phyloP scores from a whole-genome alignment of 805 yeast genomes.

The Pichia rugopelliculosa region DNA sequence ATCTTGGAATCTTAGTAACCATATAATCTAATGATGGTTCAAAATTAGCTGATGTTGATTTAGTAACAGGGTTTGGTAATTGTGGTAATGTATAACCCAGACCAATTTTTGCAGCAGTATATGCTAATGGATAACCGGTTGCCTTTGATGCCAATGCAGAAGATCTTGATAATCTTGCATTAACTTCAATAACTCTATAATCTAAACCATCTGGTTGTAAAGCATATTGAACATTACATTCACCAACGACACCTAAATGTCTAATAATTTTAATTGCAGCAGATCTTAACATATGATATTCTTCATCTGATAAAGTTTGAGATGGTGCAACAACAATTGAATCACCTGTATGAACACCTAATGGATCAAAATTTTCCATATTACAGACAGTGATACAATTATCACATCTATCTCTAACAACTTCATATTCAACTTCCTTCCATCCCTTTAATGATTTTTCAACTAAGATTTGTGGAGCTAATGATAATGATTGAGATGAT shows the following conservation, averaged over 20 bases:
- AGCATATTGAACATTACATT: conserved; percentile 96
- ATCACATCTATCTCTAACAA: conserved; percentile 91
- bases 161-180: conserved; percentile 93
- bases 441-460: conserved; percentile 97
- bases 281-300: conserved; percentile 93
- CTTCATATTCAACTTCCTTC: conserved; percentile 99
- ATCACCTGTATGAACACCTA: conserved; percentile 98
- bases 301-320: conserved; percentile 94
- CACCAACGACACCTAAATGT: conserved; percentile 98
- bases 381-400: conserved; percentile 98
- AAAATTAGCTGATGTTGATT: conserved; percentile 91
- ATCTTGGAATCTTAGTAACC: conserved; percentile 96
- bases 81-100: conserved; percentile 92
- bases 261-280: conserved; percentile 97
- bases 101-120: conserved; percentile 97
- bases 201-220: conserved; percentile 93
- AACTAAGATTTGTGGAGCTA: conserved; percentile 91
- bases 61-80: conserved; percentile 92
- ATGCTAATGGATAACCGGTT: conserved; percentile 97
- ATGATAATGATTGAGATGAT: conserved; percentile 80
- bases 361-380: conserved; percentile 98
- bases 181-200: conserved; percentile 94
- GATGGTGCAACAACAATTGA: conserved; percentile 99
- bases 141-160: conserved; percentile 98
- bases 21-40: conserved; percentile 96